phyloP scores from a whole-genome alignment of 2,329 filamentous ascomycete genomes.

The Alternaria triticimaculans region DNA sequence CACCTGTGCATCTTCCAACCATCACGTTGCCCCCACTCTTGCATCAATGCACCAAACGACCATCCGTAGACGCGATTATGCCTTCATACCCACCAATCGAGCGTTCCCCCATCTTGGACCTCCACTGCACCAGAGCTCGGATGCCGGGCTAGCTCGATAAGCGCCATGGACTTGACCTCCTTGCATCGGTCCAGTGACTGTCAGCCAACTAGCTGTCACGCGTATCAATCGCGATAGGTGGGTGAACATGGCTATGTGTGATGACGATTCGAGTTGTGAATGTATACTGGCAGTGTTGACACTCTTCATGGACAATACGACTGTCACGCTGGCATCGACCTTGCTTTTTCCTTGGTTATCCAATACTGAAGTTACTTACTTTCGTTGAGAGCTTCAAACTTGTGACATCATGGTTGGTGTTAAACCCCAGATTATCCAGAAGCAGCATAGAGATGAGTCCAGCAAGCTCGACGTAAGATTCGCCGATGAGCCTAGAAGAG shows the following conservation, averaged over 20 bases:
- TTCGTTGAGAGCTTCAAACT: not conserved
- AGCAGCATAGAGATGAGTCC: slow-evolving; percentile 31
- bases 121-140: not conserved
- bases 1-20: not conserved
- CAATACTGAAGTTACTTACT: not conserved
- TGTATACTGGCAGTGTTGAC: slow-evolving; percentile 6
- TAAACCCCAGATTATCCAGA: slow-evolving; percentile 36
- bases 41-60: slow-evolving; percentile 9
- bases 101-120: slow-evolving; percentile 10
- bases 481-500: not conserved
- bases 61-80: slow-evolving; percentile 8
- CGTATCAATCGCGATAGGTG: slow-evolving; percentile 24
- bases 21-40: slow-evolving; percentile 32
- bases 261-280: slow-evolving; percentile 7
- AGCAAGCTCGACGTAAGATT: slow-evolving; percentile 37
- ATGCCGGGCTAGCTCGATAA: slow-evolving; percentile 16
- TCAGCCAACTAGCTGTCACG: slow-evolving; percentile 15
- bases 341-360: not conserved
- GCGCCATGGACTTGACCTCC: slow-evolving; percentile 9
- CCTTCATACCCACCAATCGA: slow-evolving; percentile 12
- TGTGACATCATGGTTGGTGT: slow-evolving; percentile 34
- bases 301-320: not conserved
- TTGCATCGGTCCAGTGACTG: slow-evolving; percentile 7
- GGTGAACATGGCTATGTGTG: slow-evolving; percentile 28
- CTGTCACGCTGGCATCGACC: not conserved